A percentile compares a stretch with the other conserved stretches of the same genome.
Evolutionary conservation across 1,139 yeast genomes (phyloP).

Genomic region (Yamadazyma sp.): DNA sequence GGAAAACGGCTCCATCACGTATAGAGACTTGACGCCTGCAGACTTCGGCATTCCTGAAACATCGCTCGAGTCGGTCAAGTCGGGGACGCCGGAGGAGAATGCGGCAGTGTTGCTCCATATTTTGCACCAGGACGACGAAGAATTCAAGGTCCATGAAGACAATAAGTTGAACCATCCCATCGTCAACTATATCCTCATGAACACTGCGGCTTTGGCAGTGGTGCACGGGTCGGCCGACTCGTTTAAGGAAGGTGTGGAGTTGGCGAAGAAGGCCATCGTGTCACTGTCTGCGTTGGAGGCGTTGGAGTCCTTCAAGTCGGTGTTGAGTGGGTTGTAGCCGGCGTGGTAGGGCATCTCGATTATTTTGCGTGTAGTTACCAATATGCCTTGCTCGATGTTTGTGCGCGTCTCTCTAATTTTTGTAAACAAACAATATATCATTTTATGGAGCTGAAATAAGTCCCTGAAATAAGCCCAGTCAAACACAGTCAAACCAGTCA

Average conservation of each 20-base stretch:
- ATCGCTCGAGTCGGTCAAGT: constrained; percentile 61
- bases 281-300: constrained; percentile 67
- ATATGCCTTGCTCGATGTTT: no score
- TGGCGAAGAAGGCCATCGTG: constrained; percentile 67
- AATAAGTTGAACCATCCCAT: constrained; percentile 54
- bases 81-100: constrained; percentile 87
- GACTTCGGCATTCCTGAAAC: constrained; percentile 85
- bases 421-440: constrained; percentile 4
- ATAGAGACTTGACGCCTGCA: constrained; percentile 49
- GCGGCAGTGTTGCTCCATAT: constrained; percentile 63
- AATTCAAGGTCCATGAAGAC: constrained; percentile 31
- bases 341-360: no score
- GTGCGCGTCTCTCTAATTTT: neutral
- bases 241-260: constrained; percentile 76
- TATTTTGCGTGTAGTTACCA: no score
- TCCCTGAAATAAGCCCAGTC: no score
- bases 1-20: constrained; percentile 42
- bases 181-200: constrained; percentile 83
- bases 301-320: constrained; percentile 53
- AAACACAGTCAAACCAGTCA: neutral
- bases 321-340: constrained; percentile 2
- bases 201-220: constrained; percentile 83
- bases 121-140: constrained; percentile 50
- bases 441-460: no score
- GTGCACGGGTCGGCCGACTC: constrained; percentile 64